Evolutionary conservation across 2,329 filamentous ascomycete species (phyloP).

Genomic region (Fusarium circinatum): DNA sequence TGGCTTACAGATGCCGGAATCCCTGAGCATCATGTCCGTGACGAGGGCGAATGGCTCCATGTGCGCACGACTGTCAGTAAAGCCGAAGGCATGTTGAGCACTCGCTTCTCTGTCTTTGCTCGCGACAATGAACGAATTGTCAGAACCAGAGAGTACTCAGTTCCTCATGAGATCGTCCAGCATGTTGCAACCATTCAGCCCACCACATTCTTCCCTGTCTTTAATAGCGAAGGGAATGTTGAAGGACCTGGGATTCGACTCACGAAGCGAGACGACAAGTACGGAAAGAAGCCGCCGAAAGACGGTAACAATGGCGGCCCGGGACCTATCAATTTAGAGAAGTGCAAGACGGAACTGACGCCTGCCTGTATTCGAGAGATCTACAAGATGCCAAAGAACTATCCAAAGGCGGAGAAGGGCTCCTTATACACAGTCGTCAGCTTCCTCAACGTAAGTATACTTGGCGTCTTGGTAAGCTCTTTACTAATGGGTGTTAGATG

Average conservation of each 20-base stretch:
- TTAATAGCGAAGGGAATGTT: not conserved
- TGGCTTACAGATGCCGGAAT: slow-evolving; percentile 59
- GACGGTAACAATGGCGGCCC: slow-evolving; percentile 21
- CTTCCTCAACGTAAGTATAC: slow-evolving; percentile 51
- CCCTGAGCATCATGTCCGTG: slow-evolving; percentile 48
- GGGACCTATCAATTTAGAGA: slow-evolving; percentile 22
- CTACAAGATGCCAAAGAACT: slow-evolving; percentile 57
- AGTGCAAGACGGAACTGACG: slow-evolving; percentile 53
- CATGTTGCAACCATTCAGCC: slow-evolving; percentile 60
- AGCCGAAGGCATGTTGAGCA: slow-evolving; percentile 58
- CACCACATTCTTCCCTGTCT: slow-evolving; percentile 51
- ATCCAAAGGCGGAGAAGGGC: slow-evolving; percentile 66
- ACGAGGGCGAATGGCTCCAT: slow-evolving; percentile 54
- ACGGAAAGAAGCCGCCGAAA: not conserved
- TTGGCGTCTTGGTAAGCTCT: not conserved
- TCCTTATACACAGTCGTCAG: slow-evolving; percentile 72
- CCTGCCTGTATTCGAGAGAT: slow-evolving; percentile 57
- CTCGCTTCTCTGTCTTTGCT: slow-evolving; percentile 54
- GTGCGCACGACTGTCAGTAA: slow-evolving; percentile 53
- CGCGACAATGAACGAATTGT: slow-evolving; percentile 54
- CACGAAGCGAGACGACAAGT: not conserved
- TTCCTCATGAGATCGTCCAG: slow-evolving; percentile 48
- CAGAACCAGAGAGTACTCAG: slow-evolving; percentile 51
- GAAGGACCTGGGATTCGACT: not conserved
- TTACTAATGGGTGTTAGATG: slow-evolving; percentile 49